A percentile compares a stretch with the other conserved stretches of the same genome.
Evolutionary conservation across 1,139 yeast genomes (phyloP).

Genomic region (Zhuliangozyma blackwelliae): DNA sequence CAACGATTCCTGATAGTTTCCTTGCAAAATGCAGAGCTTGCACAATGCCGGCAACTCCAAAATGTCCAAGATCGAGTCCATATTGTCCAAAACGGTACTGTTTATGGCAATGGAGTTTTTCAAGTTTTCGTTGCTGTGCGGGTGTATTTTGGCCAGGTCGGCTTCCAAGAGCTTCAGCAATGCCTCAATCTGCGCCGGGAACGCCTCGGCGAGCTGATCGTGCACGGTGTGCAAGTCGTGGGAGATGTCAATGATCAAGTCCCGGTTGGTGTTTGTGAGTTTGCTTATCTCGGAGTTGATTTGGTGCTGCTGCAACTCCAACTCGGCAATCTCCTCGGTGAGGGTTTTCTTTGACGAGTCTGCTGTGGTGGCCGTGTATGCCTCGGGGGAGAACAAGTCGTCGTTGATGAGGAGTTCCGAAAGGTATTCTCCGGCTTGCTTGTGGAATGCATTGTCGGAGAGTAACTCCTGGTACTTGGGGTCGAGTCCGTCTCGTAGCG

Average conservation of each 20-base stretch:
- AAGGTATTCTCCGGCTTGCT: conserved; percentile 17
- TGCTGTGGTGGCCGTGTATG: conserved; percentile 16
- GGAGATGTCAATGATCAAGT: conserved; percentile 37
- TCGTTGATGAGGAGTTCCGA: conserved; percentile 35
- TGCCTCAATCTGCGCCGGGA: conserved; percentile 18
- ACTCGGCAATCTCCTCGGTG: conserved; percentile 45
- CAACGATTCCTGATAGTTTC: conserved; percentile 85
- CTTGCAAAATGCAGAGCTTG: conserved; percentile 77
- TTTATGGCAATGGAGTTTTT: conserved; percentile 20
- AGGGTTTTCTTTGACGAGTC: conserved; percentile 20
- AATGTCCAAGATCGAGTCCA: conserved; percentile 71
- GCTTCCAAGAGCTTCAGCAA: conserved; percentile 15
- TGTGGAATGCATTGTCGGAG: conserved; percentile 11
- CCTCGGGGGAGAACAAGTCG: conserved; percentile 39
- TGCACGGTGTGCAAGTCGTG: conserved; percentile 25
- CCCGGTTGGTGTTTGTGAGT: conserved; percentile 36
- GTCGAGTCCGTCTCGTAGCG: conserved; percentile 18
- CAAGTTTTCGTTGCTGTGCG: not conserved
- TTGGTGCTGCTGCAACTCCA: conserved; percentile 31
- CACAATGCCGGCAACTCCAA: conserved; percentile 81
- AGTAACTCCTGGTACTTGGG: conserved; percentile 10
- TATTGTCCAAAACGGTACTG: conserved; percentile 49
- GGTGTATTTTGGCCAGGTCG: not conserved
- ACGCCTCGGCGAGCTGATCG: conserved; percentile 18
- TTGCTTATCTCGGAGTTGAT: conserved; percentile 28